Conservation (phyloP, 345 rosid genomes). For the Gossypium sturtianum region DNA sequence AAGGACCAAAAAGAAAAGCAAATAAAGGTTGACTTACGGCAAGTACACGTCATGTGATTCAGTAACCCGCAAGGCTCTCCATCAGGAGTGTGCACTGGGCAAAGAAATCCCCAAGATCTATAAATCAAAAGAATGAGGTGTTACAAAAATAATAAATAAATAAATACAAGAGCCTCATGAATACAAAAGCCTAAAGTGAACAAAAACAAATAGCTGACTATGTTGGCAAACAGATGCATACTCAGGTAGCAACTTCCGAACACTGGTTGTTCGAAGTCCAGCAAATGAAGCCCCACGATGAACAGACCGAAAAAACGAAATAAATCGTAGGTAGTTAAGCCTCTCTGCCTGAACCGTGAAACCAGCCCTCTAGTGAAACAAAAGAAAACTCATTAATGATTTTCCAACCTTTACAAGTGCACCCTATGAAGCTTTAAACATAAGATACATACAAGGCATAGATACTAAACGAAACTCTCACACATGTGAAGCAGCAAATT, state of each 20-base stretch:
- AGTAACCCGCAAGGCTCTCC: slow-evolving; percentile 97
- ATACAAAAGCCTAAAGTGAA: background rate
- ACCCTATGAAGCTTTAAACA: background rate
- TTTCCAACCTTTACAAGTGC: background rate
- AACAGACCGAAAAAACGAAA: slow-evolving; percentile 90
- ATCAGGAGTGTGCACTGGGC: slow-evolving; percentile 99
- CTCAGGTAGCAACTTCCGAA: slow-evolving; percentile 96
- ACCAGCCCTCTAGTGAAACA: slow-evolving; percentile 69
- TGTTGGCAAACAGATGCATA: slow-evolving; percentile 30
- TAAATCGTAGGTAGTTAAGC: slow-evolving; percentile 82
- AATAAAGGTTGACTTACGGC: slow-evolving; percentile 52
- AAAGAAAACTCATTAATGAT: slow-evolving; percentile 1
- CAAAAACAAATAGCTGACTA: slow-evolving; percentile 9
- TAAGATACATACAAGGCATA: background rate
- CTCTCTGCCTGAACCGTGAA: slow-evolving; percentile 97
- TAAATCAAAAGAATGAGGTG: slow-evolving; percentile 16
- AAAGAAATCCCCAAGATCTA: slow-evolving; percentile 99
- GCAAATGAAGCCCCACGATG: slow-evolving; percentile 99
- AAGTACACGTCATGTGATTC: slow-evolving; percentile 80
- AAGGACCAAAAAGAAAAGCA: background rate
- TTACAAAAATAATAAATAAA: background rate
- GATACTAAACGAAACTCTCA: background rate
- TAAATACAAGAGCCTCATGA: background rate
- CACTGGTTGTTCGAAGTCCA: slow-evolving; percentile 91
- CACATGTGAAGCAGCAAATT: background rate